Evolutionary conservation across 805 yeast species (phyloP).

Genomic region (Maudiozyma saulgeensis): DNA sequence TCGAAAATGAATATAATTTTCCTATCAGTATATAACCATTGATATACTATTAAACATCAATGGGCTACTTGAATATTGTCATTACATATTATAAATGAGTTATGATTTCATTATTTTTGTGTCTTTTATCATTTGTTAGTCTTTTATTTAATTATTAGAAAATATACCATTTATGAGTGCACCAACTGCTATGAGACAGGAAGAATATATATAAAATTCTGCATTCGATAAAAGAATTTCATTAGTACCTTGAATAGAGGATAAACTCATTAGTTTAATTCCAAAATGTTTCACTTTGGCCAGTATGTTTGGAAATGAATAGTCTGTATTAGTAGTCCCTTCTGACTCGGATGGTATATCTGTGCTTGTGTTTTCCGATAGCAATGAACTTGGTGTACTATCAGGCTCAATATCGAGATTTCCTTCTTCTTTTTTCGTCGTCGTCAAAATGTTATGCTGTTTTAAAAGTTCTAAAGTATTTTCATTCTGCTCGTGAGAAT

Average conservation of each 20-base stretch:
- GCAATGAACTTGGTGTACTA: not conserved
- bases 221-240: constrained; percentile 9
- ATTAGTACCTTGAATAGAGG: constrained; percentile 1
- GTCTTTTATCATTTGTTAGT: too few relatives aligned
- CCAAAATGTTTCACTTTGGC: not conserved
- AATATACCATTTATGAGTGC: not conserved
- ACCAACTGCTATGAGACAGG: constrained; percentile 2
- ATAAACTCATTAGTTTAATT: not conserved
- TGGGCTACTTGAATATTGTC: too few relatives aligned
- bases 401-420: too few relatives aligned
- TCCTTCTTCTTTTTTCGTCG: not conserved
- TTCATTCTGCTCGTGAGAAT: constrained; percentile 1
- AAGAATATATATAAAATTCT: constrained; percentile 12
- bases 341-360: not conserved
- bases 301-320: too few relatives aligned
- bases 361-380: not conserved
- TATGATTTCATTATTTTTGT: too few relatives aligned
- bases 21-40: too few relatives aligned
- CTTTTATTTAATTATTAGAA: too few relatives aligned
- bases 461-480: not conserved
- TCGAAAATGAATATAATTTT: too few relatives aligned
- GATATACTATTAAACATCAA: too few relatives aligned
- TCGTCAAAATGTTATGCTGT: not conserved
- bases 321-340: too few relatives aligned
- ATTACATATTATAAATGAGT: too few relatives aligned